Evolutionary conservation across 2,329 filamentous ascomycete species (phyloP).

Genomic region (Hypocreales sp.): DNA sequence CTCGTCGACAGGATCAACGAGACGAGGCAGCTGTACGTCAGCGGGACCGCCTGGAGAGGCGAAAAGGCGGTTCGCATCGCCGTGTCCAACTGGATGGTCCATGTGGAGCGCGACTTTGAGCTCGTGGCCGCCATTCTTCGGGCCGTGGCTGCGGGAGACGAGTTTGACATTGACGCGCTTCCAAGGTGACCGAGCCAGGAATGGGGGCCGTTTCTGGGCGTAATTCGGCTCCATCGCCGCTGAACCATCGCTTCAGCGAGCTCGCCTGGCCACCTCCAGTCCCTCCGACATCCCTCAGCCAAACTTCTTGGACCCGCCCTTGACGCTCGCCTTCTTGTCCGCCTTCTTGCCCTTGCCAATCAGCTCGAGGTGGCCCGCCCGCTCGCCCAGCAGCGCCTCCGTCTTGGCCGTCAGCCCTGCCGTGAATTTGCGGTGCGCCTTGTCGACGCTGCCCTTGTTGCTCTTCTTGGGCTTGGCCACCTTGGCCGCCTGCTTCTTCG

Average conservation of each 20-base stretch:
- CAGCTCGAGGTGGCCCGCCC: slow-evolving; percentile 43
- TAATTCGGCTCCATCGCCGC: too few species aligned
- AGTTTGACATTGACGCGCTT: too few species aligned
- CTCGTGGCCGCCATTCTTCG: slow-evolving; percentile 50
- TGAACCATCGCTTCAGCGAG: too few species aligned
- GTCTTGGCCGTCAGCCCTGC: slow-evolving; percentile 38
- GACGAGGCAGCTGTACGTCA: slow-evolving; percentile 64
- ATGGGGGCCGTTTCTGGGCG: too few species aligned
- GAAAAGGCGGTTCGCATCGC: slow-evolving; percentile 66
- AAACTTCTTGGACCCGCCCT: slow-evolving; percentile 39
- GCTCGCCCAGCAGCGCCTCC: slow-evolving; percentile 41
- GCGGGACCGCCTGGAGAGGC: slow-evolving; percentile 65
- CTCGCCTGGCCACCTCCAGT: too few species aligned
- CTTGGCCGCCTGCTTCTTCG: slow-evolving; percentile 26
- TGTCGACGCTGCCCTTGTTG: slow-evolving; percentile 32
- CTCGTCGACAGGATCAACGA: slow-evolving; percentile 62
- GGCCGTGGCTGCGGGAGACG: slow-evolving; percentile 22
- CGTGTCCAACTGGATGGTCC: slow-evolving; percentile 70
- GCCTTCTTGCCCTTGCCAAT: slow-evolving; percentile 40
- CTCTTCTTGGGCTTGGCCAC: slow-evolving; percentile 32
- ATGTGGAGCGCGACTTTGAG: slow-evolving; percentile 49
- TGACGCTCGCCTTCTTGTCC: slow-evolving; percentile 21
- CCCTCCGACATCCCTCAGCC: slow-evolving; percentile 21
- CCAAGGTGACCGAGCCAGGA: too few species aligned
- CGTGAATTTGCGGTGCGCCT: slow-evolving; percentile 37